Conservation (phyloP, 257 asterid species). For the Rubia yunnanensis region DNA sequence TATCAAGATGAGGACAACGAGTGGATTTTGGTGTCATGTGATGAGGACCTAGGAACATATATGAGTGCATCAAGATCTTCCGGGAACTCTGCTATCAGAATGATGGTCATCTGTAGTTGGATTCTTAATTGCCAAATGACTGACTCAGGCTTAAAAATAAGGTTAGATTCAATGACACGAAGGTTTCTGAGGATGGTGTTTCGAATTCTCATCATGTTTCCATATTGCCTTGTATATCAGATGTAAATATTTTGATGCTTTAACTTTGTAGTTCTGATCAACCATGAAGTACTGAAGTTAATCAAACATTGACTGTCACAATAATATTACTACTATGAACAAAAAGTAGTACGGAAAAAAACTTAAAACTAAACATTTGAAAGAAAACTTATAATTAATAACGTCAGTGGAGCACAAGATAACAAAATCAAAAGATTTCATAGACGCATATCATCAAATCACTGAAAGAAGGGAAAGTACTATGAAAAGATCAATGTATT, state of each 20-base stretch:
- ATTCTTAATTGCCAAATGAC: background rate
- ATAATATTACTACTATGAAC: too few species aligned
- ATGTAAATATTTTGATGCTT: too few species aligned
- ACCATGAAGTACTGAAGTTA: too few species aligned
- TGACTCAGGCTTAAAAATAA: background rate
- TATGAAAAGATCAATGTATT: background rate
- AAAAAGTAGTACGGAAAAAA: too few species aligned
- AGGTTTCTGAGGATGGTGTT: background rate
- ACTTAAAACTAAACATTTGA: too few species aligned
- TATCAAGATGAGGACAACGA: slow-evolving; percentile 61
- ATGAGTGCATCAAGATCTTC: slow-evolving; percentile 36
- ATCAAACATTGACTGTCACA: too few species aligned
- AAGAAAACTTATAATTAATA: too few species aligned
- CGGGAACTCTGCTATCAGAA: slow-evolving; percentile 37
- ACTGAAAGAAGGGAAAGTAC: background rate
- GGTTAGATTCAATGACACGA: background rate
- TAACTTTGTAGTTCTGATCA: too few species aligned
- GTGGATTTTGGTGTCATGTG: slow-evolving; percentile 57
- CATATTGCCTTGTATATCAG: background rate
- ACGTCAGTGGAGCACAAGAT: too few species aligned
- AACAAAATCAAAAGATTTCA: too few species aligned
- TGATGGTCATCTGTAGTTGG: slow-evolving; percentile 18
- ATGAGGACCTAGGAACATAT: slow-evolving; percentile 52
- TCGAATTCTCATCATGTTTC: too few species aligned
- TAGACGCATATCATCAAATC: too few species aligned